phyloP scores from a whole-genome alignment of 148 eudicot species.

The Amaranthus cruentus region DNA sequence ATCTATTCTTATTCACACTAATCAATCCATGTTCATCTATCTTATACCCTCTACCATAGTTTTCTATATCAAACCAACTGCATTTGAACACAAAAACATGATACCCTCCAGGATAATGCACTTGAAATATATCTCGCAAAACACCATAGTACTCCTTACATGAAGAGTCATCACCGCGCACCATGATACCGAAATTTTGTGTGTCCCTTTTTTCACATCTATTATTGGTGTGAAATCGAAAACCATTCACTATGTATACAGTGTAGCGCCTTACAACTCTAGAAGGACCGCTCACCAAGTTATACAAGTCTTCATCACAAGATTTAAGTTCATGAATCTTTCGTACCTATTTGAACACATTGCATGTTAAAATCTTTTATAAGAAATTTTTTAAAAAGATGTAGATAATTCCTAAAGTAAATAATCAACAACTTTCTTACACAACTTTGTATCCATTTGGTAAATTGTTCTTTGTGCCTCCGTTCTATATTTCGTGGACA shows the following conservation, averaged over 20 bases:
- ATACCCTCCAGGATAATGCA: too few species aligned
- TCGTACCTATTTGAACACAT: not conserved
- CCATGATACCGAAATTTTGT: not conserved
- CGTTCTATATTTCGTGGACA: not conserved
- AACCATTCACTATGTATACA: conserved; percentile 3
- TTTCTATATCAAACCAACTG: too few species aligned
- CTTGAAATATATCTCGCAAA: too few species aligned
- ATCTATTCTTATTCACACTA: too few species aligned
- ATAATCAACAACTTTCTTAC: not conserved
- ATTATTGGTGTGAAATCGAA: not conserved
- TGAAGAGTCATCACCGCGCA: conserved; percentile 1
- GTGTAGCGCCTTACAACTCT: too few species aligned
- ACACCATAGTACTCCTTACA: too few species aligned
- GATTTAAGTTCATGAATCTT: not conserved
- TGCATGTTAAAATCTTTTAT: too few species aligned
- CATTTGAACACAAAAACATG: too few species aligned
- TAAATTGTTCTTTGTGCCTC: too few species aligned
- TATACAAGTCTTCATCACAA: not conserved
- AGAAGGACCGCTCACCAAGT: conserved; percentile 3
- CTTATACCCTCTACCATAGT: too few species aligned
- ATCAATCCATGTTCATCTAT: too few species aligned
- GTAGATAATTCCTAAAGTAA: not conserved
- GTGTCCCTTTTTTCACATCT: not conserved
- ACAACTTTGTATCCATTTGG: not conserved
- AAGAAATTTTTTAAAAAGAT: too few species aligned